Evolutionary conservation across 164 flowering plant species (phyloP).

Genomic region (Vitis rupestris): DNA sequence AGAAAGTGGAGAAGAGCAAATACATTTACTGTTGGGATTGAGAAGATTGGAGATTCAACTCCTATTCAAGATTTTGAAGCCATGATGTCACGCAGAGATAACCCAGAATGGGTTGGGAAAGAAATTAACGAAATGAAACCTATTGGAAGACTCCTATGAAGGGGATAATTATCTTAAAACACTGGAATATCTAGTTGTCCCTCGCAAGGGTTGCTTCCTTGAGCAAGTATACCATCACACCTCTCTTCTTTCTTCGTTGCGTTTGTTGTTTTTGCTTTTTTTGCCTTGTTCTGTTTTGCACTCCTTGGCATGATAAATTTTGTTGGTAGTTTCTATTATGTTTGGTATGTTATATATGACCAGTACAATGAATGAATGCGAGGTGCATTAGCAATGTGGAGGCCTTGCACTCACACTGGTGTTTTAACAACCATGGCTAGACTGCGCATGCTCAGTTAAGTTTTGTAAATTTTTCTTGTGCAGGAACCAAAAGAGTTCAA

Average conservation of each 20-base stretch:
- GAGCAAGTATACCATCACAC: conserved; percentile 60
- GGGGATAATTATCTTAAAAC: conserved; percentile 62
- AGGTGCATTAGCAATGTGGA: no score
- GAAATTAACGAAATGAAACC: conserved; percentile 71
- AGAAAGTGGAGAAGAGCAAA: not conserved
- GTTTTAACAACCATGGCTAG: no score
- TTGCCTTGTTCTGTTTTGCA: no score
- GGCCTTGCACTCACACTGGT: no score
- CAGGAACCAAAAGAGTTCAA: conserved; percentile 86
- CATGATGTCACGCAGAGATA: conserved; percentile 82
- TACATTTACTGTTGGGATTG: conserved; percentile 35
- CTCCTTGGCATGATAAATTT: no score
- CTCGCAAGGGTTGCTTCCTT: conserved; percentile 81
- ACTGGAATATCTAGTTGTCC: conserved; percentile 61
- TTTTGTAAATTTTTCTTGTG: not conserved
- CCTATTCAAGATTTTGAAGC: conserved; percentile 90
- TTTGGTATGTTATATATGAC: no score
- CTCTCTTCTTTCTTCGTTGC: no score
- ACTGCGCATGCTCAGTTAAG: no score
- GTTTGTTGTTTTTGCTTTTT: not conserved
- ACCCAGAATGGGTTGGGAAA: conserved; percentile 63
- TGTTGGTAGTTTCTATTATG: no score
- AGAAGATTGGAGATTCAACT: conserved; percentile 50
- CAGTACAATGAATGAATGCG: no score
- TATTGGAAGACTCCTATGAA: conserved; percentile 58